These are phyloP conservation scores for Blastobotrys capitulatus DNA, from an alignment of 1,139 yeast genomes.

Conservation along the genomic window DNA sequence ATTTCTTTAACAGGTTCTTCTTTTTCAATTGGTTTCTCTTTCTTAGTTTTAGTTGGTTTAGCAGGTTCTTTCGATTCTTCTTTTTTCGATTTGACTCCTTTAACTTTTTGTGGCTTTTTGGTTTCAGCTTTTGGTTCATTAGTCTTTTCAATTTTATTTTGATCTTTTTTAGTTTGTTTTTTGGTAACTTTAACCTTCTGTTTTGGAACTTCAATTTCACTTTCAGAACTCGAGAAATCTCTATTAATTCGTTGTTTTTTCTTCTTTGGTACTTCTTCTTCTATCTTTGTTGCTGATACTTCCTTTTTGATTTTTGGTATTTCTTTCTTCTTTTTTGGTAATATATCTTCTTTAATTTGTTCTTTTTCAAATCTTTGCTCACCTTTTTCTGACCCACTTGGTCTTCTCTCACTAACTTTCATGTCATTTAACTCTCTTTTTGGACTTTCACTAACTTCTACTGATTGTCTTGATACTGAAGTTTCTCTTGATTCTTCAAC, in stretches of 20 bases:
- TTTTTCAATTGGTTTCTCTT: not conserved
- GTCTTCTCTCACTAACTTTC: too few species aligned
- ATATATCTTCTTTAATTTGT: too few species aligned
- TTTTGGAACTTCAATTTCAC: not conserved
- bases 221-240: constrained; percentile 8
- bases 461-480: not conserved
- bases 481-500: not conserved
- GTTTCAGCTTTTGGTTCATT: not conserved
- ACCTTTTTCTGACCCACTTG: too few species aligned
- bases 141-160: not conserved
- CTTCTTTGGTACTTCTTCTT: not conserved
- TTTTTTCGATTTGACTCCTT: not conserved
- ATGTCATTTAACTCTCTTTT: not conserved
- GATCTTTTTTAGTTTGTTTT: not conserved
- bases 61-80: not conserved
- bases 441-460: not conserved
- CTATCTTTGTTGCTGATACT: not conserved
- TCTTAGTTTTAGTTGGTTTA: not conserved
- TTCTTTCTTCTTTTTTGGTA: too few species aligned
- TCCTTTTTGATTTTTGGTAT: too few species aligned
- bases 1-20: not conserved
- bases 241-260: not conserved
- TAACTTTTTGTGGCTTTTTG: too few species aligned
- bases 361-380: too few species aligned
- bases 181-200: not conserved